Evolutionary conservation across 1,284 basidiomycete genomes (phyloP).

Genomic region (Sporisorium exsertum): DNA sequence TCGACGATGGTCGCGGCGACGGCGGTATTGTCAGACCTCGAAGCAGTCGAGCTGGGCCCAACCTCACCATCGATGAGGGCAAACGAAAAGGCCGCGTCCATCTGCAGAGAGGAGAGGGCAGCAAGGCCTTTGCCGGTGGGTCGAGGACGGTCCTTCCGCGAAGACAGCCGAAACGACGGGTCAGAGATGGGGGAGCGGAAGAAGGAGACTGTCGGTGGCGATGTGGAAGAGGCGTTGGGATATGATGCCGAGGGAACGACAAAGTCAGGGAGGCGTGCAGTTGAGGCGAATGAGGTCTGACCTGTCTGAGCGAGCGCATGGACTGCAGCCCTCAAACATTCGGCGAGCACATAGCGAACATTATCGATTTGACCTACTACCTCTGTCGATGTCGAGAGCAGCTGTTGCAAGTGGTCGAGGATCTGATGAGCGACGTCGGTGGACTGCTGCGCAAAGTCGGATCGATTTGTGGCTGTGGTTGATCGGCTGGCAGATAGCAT

Average conservation of each 20-base stretch:
- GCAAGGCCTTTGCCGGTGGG: conserved; percentile 29
- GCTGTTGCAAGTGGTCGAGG: conserved; percentile 18
- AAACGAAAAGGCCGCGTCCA: conserved; percentile 15
- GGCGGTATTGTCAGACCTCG: background rate
- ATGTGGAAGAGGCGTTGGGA: background rate
- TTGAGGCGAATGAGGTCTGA: conserved; percentile 30
- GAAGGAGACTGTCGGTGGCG: conserved; percentile 20
- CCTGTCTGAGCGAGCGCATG: conserved; percentile 45
- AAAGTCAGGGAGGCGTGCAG: conserved; percentile 35
- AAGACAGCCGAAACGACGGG: conserved; percentile 30
- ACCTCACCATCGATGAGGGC: background rate
- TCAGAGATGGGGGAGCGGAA: conserved; percentile 13
- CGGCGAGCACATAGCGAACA: conserved; percentile 41
- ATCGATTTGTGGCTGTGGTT: background rate
- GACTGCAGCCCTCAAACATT: conserved; percentile 34
- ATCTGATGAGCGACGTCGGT: conserved; percentile 16
- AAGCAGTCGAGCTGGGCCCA: background rate
- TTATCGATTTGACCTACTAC: conserved; percentile 44
- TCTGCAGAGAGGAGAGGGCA: conserved; percentile 21
- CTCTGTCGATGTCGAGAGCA: conserved; percentile 39
- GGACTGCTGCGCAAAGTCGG: conserved; percentile 9
- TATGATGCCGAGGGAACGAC: conserved; percentile 18
- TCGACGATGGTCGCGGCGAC: background rate
- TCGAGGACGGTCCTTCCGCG: conserved; percentile 38
- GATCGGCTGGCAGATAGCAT: conserved; percentile 22